Percentiles rank a stretch among this genome's conserved stretches.
Conservation (phyloP, 257 asterid genomes). For the Misopates orontium region DNA sequence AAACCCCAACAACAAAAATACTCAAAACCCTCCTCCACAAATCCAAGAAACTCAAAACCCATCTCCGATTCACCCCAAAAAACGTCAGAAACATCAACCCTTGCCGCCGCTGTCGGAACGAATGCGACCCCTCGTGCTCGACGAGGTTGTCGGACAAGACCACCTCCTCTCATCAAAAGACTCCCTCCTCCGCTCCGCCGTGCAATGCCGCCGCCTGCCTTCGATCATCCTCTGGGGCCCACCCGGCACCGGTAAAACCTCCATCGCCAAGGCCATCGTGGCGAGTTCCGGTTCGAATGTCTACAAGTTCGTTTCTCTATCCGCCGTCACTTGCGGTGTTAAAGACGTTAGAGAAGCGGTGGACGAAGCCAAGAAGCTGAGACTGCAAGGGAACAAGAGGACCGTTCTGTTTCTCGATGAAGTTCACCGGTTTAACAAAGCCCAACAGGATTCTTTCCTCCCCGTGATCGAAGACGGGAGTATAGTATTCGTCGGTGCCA, state of each 20-base stretch:
- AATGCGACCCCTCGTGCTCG: conserved; percentile 78
- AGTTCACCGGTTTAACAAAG: conserved; percentile 91
- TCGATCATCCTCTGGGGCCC: conserved; percentile 88
- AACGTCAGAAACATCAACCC: conserved; percentile 41
- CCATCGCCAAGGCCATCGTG: conserved; percentile 76
- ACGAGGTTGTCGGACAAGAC: conserved; percentile 81
- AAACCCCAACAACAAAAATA: conserved; percentile 29
- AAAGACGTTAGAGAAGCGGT: conserved; percentile 80
- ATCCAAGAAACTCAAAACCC: conserved; percentile 5
- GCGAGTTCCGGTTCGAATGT: conserved; percentile 26
- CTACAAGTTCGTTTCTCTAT: conserved; percentile 57
- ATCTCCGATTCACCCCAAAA: conserved; percentile 24
- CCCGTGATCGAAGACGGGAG: conserved; percentile 93
- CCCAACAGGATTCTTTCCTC: conserved; percentile 80
- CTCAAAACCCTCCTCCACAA: neutral
- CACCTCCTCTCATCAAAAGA: conserved; percentile 53
- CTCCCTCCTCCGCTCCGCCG: conserved; percentile 61
- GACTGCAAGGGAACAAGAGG: conserved; percentile 29
- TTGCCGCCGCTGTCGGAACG: conserved; percentile 69
- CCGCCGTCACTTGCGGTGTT: conserved; percentile 85
- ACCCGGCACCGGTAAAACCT: conserved; percentile 87
- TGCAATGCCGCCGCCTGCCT: conserved; percentile 57
- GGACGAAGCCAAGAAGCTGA: conserved; percentile 59
- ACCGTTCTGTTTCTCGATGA: conserved; percentile 80
- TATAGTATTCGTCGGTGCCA: conserved; percentile 82